Percentiles rank a stretch among this genome's conserved stretches.
Evolutionary conservation across 1,139 yeast species (phyloP).

Genomic region (Taiozyma sp.): DNA sequence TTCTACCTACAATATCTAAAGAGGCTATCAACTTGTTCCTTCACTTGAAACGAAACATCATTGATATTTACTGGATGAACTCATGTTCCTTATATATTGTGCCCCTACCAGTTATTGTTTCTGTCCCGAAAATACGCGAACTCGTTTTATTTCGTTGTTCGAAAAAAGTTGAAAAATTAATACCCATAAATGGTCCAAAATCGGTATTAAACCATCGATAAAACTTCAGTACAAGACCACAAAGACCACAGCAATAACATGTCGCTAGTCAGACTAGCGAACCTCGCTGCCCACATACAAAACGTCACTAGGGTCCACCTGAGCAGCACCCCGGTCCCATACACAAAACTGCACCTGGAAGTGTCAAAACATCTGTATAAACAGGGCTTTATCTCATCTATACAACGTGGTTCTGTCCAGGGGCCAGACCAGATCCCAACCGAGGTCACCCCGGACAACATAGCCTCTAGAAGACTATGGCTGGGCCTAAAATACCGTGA

Average conservation of each 20-base stretch:
- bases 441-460: constrained; percentile 84
- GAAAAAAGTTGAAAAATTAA: neutral
- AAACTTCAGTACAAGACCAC: too few species aligned
- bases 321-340: constrained; percentile 77
- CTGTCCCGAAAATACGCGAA: too few species aligned
- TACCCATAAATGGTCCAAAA: neutral
- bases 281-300: constrained; percentile 84
- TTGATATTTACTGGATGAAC: too few species aligned
- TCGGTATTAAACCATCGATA: too few species aligned
- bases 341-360: constrained; percentile 76
- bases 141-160: too few species aligned
- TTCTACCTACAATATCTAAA: too few species aligned
- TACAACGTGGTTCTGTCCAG: constrained; percentile 81
- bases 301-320: constrained; percentile 77
- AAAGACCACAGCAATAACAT: constrained; percentile 28
- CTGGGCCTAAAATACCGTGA: constrained; percentile 84
- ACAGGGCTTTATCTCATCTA: constrained; percentile 82
- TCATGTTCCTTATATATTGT: neutral
- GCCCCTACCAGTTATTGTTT: neutral
- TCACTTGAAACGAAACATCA: too few species aligned
- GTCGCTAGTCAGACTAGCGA: constrained; percentile 83
- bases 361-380: constrained; percentile 80
- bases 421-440: constrained; percentile 78
- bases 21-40: too few species aligned
- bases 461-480: constrained; percentile 87